Evolutionary conservation across 192 early-diverging fungal species (phyloP), one percentile per base, ranked within the genome.

Genomic region (Coemansia sp.): DNA sequence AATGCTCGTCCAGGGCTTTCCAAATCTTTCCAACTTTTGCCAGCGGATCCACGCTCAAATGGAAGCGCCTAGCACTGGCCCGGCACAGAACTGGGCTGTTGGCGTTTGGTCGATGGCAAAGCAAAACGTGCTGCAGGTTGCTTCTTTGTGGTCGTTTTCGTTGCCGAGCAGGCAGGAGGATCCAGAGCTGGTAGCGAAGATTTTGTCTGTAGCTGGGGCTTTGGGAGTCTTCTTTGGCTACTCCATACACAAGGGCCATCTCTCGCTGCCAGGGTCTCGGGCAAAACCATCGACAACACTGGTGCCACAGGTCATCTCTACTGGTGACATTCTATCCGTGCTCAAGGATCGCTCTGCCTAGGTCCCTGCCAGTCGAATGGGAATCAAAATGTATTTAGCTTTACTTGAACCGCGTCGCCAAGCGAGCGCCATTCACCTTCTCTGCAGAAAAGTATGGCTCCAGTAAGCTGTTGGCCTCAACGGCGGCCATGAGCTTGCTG

Each of bases 151-250:
- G 8, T 33, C 43, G 11, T 24, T 36, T 2, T 52, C 61, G 11
- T 14, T 55, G 7, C 33, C 35, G 14, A 29, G 11, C 22, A 54
- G 43, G 3, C 22, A 40, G 8, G 38, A 48, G 15, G 54, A 67
- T 32, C 70, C 70, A 27, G 18, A 66, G 43, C 57, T 41, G 10
- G 60, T 57, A 9, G 58, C 29, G 29, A 71, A 68, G 42, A 32
- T 67, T 3, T 29, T 65, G 17, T 61, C 65, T 4, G 41, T 62
- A 6, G 53, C 29, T 11, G 65, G 75, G 5, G 75, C 61, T 10
- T 29, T 72, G 41, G 60, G 65, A 27, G 60, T 68, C 0, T 78
- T 78, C 52, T 39, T 72, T 17, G 75, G 65, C 17, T 78, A 78
- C 32, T 29, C 72, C 35, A 64, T 78, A 7, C 72, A 72, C 36